Base-by-base conservation (phyloP, 768 basidiomycete genomes). In the Leccinum longicurvipes region DNA sequence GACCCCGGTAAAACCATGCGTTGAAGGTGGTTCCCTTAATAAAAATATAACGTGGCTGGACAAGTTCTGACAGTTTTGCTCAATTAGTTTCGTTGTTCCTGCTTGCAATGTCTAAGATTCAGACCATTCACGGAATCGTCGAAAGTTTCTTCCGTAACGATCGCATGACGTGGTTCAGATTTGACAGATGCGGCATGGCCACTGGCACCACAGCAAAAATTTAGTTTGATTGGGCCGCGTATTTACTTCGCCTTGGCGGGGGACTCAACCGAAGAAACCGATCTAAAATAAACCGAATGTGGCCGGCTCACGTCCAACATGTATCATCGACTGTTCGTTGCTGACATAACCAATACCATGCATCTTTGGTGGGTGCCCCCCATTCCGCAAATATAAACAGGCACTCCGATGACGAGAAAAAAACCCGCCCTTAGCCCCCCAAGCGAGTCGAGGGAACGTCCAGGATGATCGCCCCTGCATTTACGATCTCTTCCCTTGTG, bases 371-470 rank as follows among this genome's bases (percentile, higher is more conserved):
- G 17, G 46, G 9, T 44, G 31, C 31, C 23, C 23, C 5, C 14
- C 14, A 17, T 28, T 28, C 12, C 21, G 28, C 55, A 46, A 28
- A 60, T 59, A 59, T 60, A 54, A 54, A n/a, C 24, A 19, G 41
- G 19, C 7, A 8, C 42, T 23, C 17, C 3, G 14, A 7, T 17
- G 3, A 27, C 17, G 11, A 6, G 28, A 15, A 42, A n/a, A 7
- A 1, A 3, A 25, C n/a, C 8, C 14, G 11, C n/a, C 25, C 19
- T 41, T 41, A 41, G 39, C n/a, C 41, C 49, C 48, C 28, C 60
- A 58, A 39, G 17, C 31, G 17, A 29, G 27, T 50, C 28, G 3
- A 17, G 15, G 47, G 19, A 21, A 24, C n/a, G 23, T 14, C 12
- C 14, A 47, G 27, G 31, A 60, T 49, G 58, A 34, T 29, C 39